These are phyloP conservation scores for Capsicum pubescens DNA, from an alignment of 257 asterid genomes.

Conservation along the genomic window DNA sequence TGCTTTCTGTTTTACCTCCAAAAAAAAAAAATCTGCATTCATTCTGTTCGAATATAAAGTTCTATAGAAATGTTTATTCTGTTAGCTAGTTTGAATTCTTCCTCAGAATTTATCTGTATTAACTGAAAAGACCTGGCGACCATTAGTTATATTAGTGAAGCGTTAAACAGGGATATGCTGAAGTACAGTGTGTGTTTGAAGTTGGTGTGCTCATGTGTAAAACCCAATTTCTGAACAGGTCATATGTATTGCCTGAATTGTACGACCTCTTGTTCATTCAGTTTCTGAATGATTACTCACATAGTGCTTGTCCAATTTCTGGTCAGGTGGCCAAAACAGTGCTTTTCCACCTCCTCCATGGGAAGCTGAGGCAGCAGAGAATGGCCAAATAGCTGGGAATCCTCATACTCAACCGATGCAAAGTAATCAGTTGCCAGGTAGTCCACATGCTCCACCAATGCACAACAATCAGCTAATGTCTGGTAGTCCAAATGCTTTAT, in stretches of 20 bases:
- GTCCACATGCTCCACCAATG: conserved; percentile 31
- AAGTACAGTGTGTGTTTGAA: background rate
- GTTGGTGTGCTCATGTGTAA: conserved; percentile 7
- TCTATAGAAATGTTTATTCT: background rate
- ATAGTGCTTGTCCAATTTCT: conserved; percentile 18
- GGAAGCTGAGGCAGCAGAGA: conserved; percentile 73
- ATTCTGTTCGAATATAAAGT: background rate
- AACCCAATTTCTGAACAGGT: background rate
- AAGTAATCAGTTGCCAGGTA: conserved; percentile 40
- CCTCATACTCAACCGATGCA: conserved; percentile 58
- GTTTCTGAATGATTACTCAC: conserved; percentile 26
- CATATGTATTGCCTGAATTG: conserved; percentile 7
- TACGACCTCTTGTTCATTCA: background rate
- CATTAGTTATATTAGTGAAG: background rate
- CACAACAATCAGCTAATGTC: conserved; percentile 30
- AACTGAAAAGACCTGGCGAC: background rate
- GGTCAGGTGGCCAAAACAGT: conserved; percentile 56
- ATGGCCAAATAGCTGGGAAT: conserved; percentile 42
- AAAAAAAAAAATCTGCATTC: background rate
- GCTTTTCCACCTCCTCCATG: conserved; percentile 94
- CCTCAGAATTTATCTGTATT: background rate
- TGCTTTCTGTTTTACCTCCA: conserved; percentile 1
- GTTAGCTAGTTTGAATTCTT: background rate
- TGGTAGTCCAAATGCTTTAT: conserved; percentile 21
- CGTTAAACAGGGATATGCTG: background rate